Percentiles rank a stretch among this genome's conserved stretches.
These are phyloP conservation scores for Ceratocystis eucalypticola DNA, from an alignment of 2,329 filamentous ascomycete species.

Conservation along the genomic window DNA sequence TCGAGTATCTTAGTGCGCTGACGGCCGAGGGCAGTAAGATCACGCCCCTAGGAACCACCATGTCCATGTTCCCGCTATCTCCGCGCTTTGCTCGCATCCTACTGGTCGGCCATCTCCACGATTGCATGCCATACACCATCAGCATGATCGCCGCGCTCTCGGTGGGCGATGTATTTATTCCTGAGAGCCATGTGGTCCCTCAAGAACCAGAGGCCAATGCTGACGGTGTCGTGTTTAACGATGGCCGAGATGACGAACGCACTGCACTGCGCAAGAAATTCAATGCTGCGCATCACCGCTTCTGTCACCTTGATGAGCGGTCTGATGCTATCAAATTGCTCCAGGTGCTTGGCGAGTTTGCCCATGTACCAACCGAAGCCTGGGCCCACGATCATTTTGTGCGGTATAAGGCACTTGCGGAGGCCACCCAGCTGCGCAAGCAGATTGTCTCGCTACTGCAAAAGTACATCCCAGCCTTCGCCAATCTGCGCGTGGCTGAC, in stretches of 20 bases:
- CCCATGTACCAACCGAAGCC: conserved; percentile 53
- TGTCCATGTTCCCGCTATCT: conserved; percentile 80
- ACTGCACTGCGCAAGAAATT: conserved; percentile 47
- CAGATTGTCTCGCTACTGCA: conserved; percentile 75
- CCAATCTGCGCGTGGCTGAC: conserved; percentile 41
- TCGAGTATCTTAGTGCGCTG: conserved; percentile 75
- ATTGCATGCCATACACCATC: conserved; percentile 73
- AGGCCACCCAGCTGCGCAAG: conserved; percentile 66
- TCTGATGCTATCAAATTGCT: conserved; percentile 85
- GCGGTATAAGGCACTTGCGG: conserved; percentile 71
- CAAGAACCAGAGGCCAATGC: conserved; percentile 33
- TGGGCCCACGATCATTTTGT: conserved; percentile 81
- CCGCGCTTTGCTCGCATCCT: conserved; percentile 86
- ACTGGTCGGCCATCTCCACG: conserved; percentile 70
- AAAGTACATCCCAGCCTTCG: conserved; percentile 38
- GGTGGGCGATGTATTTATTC: conserved; percentile 74
- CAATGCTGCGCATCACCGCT: conserved; percentile 62
- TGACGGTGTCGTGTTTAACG: conserved; percentile 48
- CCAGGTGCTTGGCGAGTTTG: conserved; percentile 77
- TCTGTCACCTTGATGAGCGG: conserved; percentile 66
- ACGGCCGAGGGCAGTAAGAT: conserved; percentile 52
- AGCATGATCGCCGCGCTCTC: conserved; percentile 80
- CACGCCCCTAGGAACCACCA: conserved; percentile 63
- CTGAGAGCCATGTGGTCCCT: conserved; percentile 60
- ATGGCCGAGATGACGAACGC: conserved; percentile 56